Percentiles rank a stretch among this genome's conserved stretches.
phyloP scores from a whole-genome alignment of 805 yeast genomes.

The Pichia deserticola region DNA sequence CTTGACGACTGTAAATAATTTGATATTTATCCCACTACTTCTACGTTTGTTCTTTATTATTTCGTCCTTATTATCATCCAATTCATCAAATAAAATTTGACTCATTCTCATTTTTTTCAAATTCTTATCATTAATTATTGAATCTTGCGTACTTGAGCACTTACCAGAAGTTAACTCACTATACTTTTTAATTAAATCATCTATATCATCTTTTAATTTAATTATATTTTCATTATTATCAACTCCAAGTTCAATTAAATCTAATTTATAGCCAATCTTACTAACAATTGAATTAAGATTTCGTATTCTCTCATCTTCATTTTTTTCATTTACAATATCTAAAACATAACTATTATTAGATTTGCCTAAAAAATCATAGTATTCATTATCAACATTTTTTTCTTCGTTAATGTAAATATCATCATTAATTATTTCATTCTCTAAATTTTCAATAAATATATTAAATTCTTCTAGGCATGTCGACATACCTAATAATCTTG shows the following conservation, averaged over 20 bases:
- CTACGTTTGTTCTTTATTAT: conserved; percentile 12
- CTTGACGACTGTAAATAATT: conserved; percentile 18
- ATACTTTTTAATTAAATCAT: conserved; percentile 9
- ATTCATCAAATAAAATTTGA: conserved; percentile 5
- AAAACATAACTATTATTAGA: conserved; percentile 3
- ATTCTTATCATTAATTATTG: not conserved
- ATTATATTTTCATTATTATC: conserved; percentile 11
- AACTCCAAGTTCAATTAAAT: conserved; percentile 16
- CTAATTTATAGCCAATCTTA: conserved; percentile 14
- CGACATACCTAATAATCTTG: conserved; percentile 4
- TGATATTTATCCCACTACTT: conserved; percentile 26
- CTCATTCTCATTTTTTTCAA: conserved; percentile 5
- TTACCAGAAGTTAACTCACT: conserved; percentile 5
- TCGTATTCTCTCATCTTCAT: conserved; percentile 17
- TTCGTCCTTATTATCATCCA: not conserved
- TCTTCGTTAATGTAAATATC: not conserved
- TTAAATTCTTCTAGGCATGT: conserved; percentile 5
- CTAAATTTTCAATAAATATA: conserved; percentile 9
- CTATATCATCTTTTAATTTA: conserved; percentile 7
- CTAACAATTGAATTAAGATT: conserved; percentile 14
- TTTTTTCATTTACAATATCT: conserved; percentile 16
- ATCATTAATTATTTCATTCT: conserved; percentile 11
- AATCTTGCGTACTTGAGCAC: not conserved
- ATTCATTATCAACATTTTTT: not conserved
- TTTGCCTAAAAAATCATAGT: conserved; percentile 1